Base-by-base conservation (phyloP, 805 yeast genomes). In the Candida loeiensis region DNA sequence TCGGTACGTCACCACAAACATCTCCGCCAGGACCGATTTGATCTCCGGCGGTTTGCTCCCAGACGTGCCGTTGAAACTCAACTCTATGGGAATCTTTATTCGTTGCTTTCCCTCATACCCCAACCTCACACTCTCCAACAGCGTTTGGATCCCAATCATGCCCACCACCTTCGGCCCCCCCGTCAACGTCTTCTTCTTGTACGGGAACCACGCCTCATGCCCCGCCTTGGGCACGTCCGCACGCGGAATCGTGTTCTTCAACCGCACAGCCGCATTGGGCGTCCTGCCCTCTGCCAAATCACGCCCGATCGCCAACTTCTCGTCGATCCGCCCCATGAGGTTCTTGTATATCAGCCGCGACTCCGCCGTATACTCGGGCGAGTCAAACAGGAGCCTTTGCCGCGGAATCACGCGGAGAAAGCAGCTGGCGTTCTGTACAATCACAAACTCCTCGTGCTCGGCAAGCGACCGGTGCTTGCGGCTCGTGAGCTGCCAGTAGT, bases 1-100 rank as follows among this genome's bases (percentile, higher is more conserved):
- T 33, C 61, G 49, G 29, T 57, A 50, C 13, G 72, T 60, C 15
- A 59, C 39, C 0, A 57, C 65, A 7, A 58, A 55, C 31, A 68
- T 53, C 31, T 64, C 71, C 1, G 56, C 57, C 2, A 33, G 20
- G 2, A 56, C 46, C 2, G 40, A 16, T 27, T 52, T 58, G 33
- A 60, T 42, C 31, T 54, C 55, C 0, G 67, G 64, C 2, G 53
- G 51, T 24, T 51, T 52, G 12, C 34, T 19, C 8, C 31, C 9
- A 7, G 36, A 36, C 22, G 21, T 19, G 5, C 45, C 28, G 4
- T 47, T 43, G 40, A 43, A 49, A 17, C 38, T 45, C 30, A 50
- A 45, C 32, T 41, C 41, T 2, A 53, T 35, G 3, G 58, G 58
- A 4, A 53, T 17, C 12, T 6, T 14, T 22, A 13, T n/a, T 18